Evolutionary conservation across 352 stramenopile genomes (phyloP), one percentile per base, ranked within the genome.

Genomic region (Phytophthora sp.): DNA sequence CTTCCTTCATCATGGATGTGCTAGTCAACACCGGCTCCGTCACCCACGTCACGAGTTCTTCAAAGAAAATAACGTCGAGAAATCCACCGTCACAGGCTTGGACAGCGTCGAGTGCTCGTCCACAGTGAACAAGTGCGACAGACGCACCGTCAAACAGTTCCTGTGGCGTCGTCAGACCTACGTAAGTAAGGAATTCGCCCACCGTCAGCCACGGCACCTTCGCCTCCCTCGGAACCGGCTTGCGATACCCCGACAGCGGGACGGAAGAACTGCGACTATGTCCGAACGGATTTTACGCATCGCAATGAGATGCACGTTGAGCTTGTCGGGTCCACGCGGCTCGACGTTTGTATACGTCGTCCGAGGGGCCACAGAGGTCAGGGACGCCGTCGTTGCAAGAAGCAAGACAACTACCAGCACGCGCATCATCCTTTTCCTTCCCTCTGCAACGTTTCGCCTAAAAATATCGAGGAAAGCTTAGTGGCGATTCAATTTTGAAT

Each of bases 61-160:
- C 20, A 75, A 71, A 0, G 58, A 62, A 18, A 93, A 89, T 7
- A 92, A 57, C 57, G 78, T 73, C 18, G 71, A 63, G 63, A 93
- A 91, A 62, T 96, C 86, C 47, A 97, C 78, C 0, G 65, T 80
- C 20, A 84, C 87, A 1, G 84, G 73, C 50, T 92, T 80, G 4
- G 89, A 96, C 45, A 97, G 60, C 18, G 73, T 74, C 27, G 73
- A 60, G 66, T 97, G 84, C 76, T 98, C 93, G 29, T 94, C 83
- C 29, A 95, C 67, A 6, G 82, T 90, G 63, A 96, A 99, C 67
- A 99, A 85, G 80, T 99, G 96, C 38, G 89, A 93, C 46, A 99
- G 69, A 55, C 97, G 95, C 26, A 99, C 66, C 64, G 99, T 74
- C 61, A 95, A 38, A 42, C 79, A 97, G 73, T 54, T 90, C 69